phyloP scores from a whole-genome alignment of 768 basidiomycete species.

The Leccinum boreale region DNA sequence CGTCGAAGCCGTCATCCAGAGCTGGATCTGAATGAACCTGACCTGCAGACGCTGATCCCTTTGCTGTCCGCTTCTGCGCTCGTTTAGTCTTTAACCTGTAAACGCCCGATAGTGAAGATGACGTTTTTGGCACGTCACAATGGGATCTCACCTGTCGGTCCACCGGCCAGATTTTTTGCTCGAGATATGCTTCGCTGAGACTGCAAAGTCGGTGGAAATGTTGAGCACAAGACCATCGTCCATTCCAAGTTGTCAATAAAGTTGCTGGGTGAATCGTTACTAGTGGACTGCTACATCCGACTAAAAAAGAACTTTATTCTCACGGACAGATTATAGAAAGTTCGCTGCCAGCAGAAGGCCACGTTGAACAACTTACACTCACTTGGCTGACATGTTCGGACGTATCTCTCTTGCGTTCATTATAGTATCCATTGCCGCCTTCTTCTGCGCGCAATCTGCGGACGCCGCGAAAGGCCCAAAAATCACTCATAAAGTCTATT shows the following conservation, averaged over 20 bases:
- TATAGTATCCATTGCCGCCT: conserved; percentile 58
- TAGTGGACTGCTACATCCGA: background rate
- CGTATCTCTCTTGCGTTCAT: conserved; percentile 61
- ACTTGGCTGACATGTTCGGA: conserved; percentile 44
- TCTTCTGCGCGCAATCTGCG: conserved; percentile 68
- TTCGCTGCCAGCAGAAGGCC: background rate
- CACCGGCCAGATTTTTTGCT: conserved; percentile 64
- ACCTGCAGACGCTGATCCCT: conserved; percentile 23
- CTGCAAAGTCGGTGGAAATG: conserved; percentile 44
- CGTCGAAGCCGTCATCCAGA: conserved; percentile 18
- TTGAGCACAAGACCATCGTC: conserved; percentile 79
- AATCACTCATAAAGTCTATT: conserved; percentile 92
- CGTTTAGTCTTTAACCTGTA: conserved; percentile 73
- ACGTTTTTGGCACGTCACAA: background rate
- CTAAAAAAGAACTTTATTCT: conserved; percentile 24
- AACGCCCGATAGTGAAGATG: background rate
- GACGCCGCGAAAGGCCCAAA: conserved; percentile 85
- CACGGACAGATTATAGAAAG: conserved; percentile 7
- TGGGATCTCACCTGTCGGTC: conserved; percentile 64
- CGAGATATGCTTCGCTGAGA: conserved; percentile 24
- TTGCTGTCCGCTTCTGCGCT: conserved; percentile 55
- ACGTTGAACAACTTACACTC: conserved; percentile 16
- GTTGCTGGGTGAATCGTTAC: background rate
- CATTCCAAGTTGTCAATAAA: conserved; percentile 35
- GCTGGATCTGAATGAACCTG: conserved; percentile 13